Evolutionary conservation across 805 yeast genomes (phyloP).

Genomic region (Zygoascus biomembranicola): DNA sequence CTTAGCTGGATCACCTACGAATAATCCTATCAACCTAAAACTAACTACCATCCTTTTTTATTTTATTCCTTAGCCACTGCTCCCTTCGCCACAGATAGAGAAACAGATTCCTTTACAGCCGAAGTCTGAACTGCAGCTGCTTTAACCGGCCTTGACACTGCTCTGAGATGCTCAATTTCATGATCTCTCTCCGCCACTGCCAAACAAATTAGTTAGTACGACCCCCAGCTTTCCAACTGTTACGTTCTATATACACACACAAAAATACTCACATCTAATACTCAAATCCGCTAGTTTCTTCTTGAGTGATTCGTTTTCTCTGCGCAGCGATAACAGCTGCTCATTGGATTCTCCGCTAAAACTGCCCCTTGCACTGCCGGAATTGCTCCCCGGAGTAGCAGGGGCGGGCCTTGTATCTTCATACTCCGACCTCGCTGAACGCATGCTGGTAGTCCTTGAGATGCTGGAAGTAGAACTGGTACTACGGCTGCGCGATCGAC

Average conservation of each 20-base stretch:
- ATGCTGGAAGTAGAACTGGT: constrained; percentile 24
- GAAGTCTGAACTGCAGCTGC: too few species aligned
- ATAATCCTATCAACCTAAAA: too few species aligned
- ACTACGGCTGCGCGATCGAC: constrained; percentile 26
- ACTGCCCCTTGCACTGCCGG: constrained; percentile 19
- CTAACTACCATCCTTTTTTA: too few species aligned
- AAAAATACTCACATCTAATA: constrained; percentile 16
- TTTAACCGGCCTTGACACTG: not conserved
- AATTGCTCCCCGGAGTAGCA: constrained; percentile 10
- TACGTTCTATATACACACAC: not conserved
- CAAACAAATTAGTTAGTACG: not conserved
- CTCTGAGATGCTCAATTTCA: constrained; percentile 19
- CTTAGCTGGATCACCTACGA: too few species aligned
- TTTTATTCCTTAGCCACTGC: too few species aligned
- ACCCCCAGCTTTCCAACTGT: not conserved
- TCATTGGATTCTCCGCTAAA: constrained; percentile 20
- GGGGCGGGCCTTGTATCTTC: constrained; percentile 18
- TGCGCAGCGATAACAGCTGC: constrained; percentile 14
- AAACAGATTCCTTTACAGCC: not conserved
- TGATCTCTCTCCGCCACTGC: constrained; percentile 22
- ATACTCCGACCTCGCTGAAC: constrained; percentile 18
- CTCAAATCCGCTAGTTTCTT: constrained; percentile 24
- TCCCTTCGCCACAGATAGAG: not conserved
- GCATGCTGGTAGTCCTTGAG: constrained; percentile 20
- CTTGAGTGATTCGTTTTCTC: constrained; percentile 25